phyloP scores from a whole-genome alignment of 108 stramenopile genomes.

The Aureococcus anophagefferens region DNA sequence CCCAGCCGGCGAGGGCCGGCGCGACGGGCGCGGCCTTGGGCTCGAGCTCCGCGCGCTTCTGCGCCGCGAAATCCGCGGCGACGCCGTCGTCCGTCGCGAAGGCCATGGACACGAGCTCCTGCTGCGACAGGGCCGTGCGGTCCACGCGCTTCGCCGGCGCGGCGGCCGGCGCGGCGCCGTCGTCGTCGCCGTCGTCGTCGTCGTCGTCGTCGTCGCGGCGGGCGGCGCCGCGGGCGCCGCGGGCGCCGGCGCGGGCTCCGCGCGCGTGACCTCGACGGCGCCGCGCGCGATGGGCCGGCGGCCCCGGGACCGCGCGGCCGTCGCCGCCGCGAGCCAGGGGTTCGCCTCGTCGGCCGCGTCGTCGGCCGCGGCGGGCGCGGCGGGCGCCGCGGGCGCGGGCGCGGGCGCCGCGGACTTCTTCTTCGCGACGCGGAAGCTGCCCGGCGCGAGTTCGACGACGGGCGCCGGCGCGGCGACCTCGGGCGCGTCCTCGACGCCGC shows the following conservation, averaged over 20 bases:
- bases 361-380: too few relatives aligned
- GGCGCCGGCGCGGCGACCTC: background rate
- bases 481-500: background rate
- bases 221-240: too few relatives aligned
- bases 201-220: too few relatives aligned
- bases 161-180: too few relatives aligned
- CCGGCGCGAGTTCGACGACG: background rate
- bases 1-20: background rate
- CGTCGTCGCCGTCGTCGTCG: too few relatives aligned
- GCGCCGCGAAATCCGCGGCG: background rate
- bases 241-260: too few relatives aligned
- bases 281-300: too few relatives aligned
- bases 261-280: too few relatives aligned
- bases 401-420: background rate
- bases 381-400: background rate
- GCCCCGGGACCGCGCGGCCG: too few relatives aligned
- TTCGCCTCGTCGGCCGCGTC: too few relatives aligned
- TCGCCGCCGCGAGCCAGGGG: too few relatives aligned
- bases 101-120: slow-evolving; percentile 31
- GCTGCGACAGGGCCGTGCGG: slow-evolving; percentile 10
- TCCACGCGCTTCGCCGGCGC: too few relatives aligned
- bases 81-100: slow-evolving; percentile 36
- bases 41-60: slow-evolving; percentile 20
- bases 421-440: background rate
- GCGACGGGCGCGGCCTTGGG: slow-evolving; percentile 9